Evolutionary conservation across 495 filamentous ascomycete genomes (phyloP).

Genomic region (Aspergillus cristatus): DNA sequence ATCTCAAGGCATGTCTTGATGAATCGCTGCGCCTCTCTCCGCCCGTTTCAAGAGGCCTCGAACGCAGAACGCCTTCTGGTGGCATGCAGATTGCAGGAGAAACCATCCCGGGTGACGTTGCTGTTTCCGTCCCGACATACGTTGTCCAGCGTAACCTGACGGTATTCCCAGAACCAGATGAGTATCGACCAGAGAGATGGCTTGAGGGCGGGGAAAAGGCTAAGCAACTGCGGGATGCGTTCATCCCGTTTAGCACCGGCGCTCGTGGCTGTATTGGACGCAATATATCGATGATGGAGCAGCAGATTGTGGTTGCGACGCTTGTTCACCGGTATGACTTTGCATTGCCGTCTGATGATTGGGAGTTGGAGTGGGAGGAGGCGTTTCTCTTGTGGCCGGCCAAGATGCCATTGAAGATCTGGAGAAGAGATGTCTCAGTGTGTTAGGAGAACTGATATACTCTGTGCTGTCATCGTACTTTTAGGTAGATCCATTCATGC

Average conservation of each 20-base stretch:
- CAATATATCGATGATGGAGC: constrained; percentile 26
- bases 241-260: constrained; percentile 24
- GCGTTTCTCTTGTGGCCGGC: constrained; percentile 10
- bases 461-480: too few species aligned
- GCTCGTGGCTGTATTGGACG: constrained; percentile 27
- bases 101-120: constrained; percentile 14
- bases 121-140: constrained; percentile 10
- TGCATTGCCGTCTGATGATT: constrained; percentile 12
- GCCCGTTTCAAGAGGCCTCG: constrained; percentile 11
- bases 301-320: constrained; percentile 19
- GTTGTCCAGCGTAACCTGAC: constrained; percentile 7
- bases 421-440: constrained; percentile 8
- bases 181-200: constrained; percentile 16
- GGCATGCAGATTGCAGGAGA: constrained; percentile 17
- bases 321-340: constrained; percentile 25
- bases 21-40: constrained; percentile 30
- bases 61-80: constrained; percentile 17
- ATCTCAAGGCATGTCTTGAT: constrained; percentile 27
- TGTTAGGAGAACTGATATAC: too few species aligned
- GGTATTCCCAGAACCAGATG: constrained; percentile 10
- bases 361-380: constrained; percentile 11
- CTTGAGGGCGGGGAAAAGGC: constrained; percentile 3
- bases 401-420: constrained; percentile 16
- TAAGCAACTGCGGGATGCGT: constrained; percentile 3
- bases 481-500: too few species aligned